Percentiles rank a stretch among this genome's conserved stretches.
Conservation (phyloP, 345 rosid species). For the Linum lewisii region DNA sequence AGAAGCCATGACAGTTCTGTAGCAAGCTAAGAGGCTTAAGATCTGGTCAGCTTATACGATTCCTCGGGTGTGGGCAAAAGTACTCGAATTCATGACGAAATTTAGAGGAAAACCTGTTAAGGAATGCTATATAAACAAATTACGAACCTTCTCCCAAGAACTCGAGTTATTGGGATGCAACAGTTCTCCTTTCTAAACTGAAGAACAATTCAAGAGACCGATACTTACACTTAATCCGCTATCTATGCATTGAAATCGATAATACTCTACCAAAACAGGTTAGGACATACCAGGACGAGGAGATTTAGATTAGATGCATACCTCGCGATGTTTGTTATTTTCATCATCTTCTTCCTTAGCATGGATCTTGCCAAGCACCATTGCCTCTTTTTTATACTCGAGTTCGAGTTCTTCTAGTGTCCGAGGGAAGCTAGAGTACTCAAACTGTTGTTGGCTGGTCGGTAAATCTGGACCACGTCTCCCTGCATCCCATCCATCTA, state of each 20-base stretch:
- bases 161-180: too few relatives aligned
- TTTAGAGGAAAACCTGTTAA: too few relatives aligned
- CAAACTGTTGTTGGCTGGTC: conserved; percentile 59
- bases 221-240: neutral
- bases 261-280: neutral
- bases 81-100: conserved; percentile 1
- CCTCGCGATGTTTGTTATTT: conserved; percentile 92
- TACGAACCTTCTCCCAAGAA: too few relatives aligned
- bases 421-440: conserved; percentile 50
- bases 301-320: conserved; percentile 29
- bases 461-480: conserved; percentile 57
- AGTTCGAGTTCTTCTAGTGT: conserved; percentile 71
- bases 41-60: neutral
- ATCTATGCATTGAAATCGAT: neutral
- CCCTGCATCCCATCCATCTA: conserved; percentile 62
- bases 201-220: neutral
- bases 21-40: neutral
- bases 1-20: conserved; percentile 3
- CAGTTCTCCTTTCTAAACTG: too few relatives aligned
- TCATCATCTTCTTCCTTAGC: conserved; percentile 94
- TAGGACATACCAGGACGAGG: neutral
- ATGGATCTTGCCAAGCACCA: conserved; percentile 63
- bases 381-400: conserved; percentile 68
- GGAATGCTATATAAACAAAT: too few relatives aligned
- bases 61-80: neutral